Evolutionary conservation across 495 filamentous ascomycete genomes (phyloP), one percentile per base, ranked within the genome.

Genomic region (Paragyromitra xinjiangensis): DNA sequence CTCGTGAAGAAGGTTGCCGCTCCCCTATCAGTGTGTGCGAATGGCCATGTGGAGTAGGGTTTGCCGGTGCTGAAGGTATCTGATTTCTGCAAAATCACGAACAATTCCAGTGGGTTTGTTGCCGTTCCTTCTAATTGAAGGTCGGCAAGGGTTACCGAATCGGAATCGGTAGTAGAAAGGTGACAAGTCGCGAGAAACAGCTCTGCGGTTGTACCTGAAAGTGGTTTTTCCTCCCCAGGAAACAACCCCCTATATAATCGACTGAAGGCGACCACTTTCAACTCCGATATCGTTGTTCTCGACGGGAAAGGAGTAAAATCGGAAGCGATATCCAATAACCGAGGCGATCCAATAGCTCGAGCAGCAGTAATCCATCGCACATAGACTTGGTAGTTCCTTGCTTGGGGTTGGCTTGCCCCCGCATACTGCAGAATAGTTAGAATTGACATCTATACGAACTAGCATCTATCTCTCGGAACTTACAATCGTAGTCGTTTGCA

Each of bases 291-390:
- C 0, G 66, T 69, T 0, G 66, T 69, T 14, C 7, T 56, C 4
- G 51, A 69, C 3, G 66, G 48, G 22, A 69, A 16, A 3, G 51
- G 7, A 0, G 11, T 16, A 14, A 11, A 9, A 58, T 69, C 66
- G 0, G 34, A 19, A 0, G 39, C 22, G 14, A 34, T 69, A 11
- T 24, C 51, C 0, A 37, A 56, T 16, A 69, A 4, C 14, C 7
- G 51, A 39, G 66, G 12, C 19, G n/a, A 34, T 9, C 19, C 6
- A 9, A 69, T 69, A 11, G 66, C 51, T 29, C 66, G 66, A 6
- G 66, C 50, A 7, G 51, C 48, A 3, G 66, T 69, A 58, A 69
- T 14, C 66, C 66, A 69, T 29, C 66, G 66, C 34, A 69, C 39
- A 56, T 29, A 56, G 3, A 69, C 24, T 14, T 44, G 51, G 3